Conservation (phyloP, 441 rosid genomes). For the Erodium texanum region DNA sequence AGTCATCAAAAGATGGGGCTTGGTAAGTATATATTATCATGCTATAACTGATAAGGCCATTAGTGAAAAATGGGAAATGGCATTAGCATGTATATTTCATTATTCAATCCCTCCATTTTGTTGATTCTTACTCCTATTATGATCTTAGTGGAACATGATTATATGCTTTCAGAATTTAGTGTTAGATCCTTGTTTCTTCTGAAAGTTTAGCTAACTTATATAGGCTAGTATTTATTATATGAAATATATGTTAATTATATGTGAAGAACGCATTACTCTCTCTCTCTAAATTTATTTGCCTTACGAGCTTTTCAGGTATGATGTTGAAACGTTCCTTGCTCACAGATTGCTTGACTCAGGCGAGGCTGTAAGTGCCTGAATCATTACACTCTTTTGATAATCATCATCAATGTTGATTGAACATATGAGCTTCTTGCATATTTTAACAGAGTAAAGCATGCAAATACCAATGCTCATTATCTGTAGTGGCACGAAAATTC, state of each 20-base stretch:
- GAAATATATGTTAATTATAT: too few relatives aligned
- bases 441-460: too few relatives aligned
- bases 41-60: slow-evolving; percentile 1
- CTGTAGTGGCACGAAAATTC: too few relatives aligned
- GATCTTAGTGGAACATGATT: background rate
- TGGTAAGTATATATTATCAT: slow-evolving; percentile 18
- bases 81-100: background rate
- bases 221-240: too few relatives aligned
- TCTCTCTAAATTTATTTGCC: background rate
- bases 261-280: too few relatives aligned
- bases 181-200: background rate
- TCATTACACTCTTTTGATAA: too few relatives aligned
- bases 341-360: slow-evolving; percentile 43
- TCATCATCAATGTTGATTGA: too few relatives aligned
- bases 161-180: background rate
- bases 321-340: slow-evolving; percentile 41
- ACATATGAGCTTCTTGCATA: too few relatives aligned
- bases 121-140: background rate
- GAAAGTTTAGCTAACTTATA: background rate
- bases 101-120: background rate
- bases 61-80: background rate
- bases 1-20: slow-evolving; percentile 25
- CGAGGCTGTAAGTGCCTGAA: slow-evolving; percentile 44
- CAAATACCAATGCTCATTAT: too few relatives aligned
- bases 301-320: slow-evolving; percentile 40